Conservation (phyloP, 2,329 filamentous ascomycete species). For the Alternaria arborescens region DNA sequence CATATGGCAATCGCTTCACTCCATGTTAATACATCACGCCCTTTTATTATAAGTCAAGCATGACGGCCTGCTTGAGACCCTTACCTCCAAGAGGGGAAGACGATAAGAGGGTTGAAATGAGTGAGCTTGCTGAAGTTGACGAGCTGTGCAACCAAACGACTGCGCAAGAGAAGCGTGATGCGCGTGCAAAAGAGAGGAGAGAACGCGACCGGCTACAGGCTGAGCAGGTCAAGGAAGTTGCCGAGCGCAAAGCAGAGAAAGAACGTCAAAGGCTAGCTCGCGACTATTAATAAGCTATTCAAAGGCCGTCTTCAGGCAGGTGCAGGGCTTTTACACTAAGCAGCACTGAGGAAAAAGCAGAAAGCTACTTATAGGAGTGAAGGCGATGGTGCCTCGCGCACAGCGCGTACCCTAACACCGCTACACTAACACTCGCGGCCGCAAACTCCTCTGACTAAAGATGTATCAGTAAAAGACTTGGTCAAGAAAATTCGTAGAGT, state of each 20-base stretch:
- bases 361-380: neutral
- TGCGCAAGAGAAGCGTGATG: neutral
- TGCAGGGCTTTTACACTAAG: neutral
- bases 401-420: neutral
- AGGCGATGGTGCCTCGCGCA: neutral
- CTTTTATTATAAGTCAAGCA: neutral
- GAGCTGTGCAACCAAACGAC: neutral
- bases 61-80: neutral
- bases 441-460: neutral
- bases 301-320: neutral
- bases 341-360: neutral
- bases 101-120: neutral
- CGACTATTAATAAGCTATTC: neutral
- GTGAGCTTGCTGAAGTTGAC: neutral
- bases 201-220: neutral
- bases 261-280: neutral
- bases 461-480: neutral
- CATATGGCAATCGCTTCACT: neutral
- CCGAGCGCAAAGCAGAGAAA: neutral
- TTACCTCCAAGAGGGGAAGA: neutral
- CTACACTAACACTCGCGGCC: neutral
- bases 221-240: neutral
- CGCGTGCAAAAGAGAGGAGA: neutral
- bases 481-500: accelerated
- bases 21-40: neutral